These are phyloP conservation scores for Xerocomus potaroensis DNA, from an alignment of 768 basidiomycete genomes.

Conservation along the genomic window DNA sequence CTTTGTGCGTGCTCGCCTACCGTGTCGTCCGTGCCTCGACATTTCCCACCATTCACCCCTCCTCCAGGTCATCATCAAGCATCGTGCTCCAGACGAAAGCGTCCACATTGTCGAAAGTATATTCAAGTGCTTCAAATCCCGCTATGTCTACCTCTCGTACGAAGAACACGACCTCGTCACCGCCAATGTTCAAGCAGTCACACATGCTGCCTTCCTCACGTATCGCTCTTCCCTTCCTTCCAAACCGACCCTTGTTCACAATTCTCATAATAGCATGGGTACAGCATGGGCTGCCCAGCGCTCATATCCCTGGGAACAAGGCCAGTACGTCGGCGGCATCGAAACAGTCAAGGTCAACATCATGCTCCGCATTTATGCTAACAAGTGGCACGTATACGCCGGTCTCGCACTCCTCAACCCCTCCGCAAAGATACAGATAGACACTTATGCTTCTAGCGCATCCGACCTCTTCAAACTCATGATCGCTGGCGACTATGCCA, in stretches of 20 bases:
- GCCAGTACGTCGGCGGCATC: slow-evolving; percentile 93
- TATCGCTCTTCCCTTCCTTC: slow-evolving; percentile 30
- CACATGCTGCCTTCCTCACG: slow-evolving; percentile 96
- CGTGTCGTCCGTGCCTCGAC: not conserved
- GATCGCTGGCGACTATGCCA: slow-evolving; percentile 54
- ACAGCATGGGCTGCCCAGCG: slow-evolving; percentile 83
- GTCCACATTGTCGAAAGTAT: slow-evolving; percentile 78
- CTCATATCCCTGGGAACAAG: slow-evolving; percentile 93
- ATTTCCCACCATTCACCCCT: not conserved
- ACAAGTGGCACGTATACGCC: slow-evolving; percentile 99
- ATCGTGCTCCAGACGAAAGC: slow-evolving; percentile 73
- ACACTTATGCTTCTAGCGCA: slow-evolving; percentile 82
- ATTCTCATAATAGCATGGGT: slow-evolving; percentile 71
- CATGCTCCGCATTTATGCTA: slow-evolving; percentile 91
- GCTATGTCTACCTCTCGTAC: slow-evolving; percentile 91
- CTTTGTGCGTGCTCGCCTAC: slow-evolving; percentile 65
- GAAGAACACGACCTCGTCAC: slow-evolving; percentile 96
- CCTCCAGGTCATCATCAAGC: slow-evolving; percentile 78
- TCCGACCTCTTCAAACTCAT: slow-evolving; percentile 96
- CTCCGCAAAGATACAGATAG: slow-evolving; percentile 79
- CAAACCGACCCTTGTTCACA: slow-evolving; percentile 4
- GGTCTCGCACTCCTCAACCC: slow-evolving; percentile 98
- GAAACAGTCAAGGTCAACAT: slow-evolving; percentile 97
- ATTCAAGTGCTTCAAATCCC: slow-evolving; percentile 71
- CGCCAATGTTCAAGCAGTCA: slow-evolving; percentile 97